Evolutionary conservation across 106 monocot species (phyloP), one percentile per base, ranked within the genome.

Genomic region (Phalaenopsis equestris): DNA sequence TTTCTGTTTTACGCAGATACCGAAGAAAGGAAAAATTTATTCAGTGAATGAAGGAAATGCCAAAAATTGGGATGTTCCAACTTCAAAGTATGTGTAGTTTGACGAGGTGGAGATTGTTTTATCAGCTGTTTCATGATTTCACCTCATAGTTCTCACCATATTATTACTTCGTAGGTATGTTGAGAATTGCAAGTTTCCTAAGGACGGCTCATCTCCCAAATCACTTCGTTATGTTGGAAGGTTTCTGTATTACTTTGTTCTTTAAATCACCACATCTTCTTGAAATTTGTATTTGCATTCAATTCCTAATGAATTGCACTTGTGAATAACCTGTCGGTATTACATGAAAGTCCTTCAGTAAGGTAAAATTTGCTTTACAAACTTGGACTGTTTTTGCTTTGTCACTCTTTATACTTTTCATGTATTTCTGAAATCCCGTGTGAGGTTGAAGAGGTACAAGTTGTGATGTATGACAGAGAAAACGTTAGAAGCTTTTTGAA

Each of bases 1-100:
- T 57, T 80, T 85, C 17, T 19, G 67, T 56, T 79, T 52, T 19
- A 67, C 86, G 41, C 80, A 99, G 99, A 91, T 99, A 80, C 99
- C 99, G 55, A 93, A 85, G 84, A 99, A 88, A 86, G 99, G 95
- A 11, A 95, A 93, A 78, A 93, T 99, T 78, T 99, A 99, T 82
- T 99, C 99, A 39, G 95, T 99, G 18, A 99, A 99, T 79, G 99
- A 99, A 89, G 99, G 99, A 58, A 99, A 99, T 87, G 99, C 99
- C 19, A 93, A 91, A 79, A 99, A 99, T 68, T 99, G 99, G 99
- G 99, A 99, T 83, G 88, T 6, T 55, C 91, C 99, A 46, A 95
- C 93, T 18, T 74, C 99, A 49, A 93, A 91, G 95, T 99, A 91
- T 67, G 91, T 75, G 30, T 14, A 24, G 49, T 70, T 67, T 15